phyloP scores from a whole-genome alignment of 768 basidiomycete species.

The Russula vinacea region DNA sequence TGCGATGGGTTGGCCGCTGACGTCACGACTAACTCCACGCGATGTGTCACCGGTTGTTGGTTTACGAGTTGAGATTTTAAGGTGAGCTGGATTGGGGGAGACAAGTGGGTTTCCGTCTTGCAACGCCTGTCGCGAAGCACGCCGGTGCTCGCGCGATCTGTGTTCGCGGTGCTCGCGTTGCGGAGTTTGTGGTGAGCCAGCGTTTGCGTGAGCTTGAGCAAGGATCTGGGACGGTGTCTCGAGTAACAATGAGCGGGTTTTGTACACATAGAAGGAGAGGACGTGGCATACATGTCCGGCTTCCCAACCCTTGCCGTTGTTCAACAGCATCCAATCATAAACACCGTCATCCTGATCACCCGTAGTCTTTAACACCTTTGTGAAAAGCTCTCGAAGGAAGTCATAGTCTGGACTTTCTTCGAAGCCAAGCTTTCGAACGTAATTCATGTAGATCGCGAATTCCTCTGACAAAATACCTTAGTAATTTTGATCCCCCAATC shows the following conservation, averaged over 20 bases:
- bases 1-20: constrained; percentile 63
- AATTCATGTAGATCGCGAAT: constrained; percentile 98
- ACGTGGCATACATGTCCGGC: constrained; percentile 63
- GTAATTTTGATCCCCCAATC: not conserved
- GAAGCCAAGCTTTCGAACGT: constrained; percentile 96
- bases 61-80: constrained; percentile 55
- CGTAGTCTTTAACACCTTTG: constrained; percentile 82
- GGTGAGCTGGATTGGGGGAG: constrained; percentile 62
- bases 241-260: constrained; percentile 14
- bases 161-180: constrained; percentile 56
- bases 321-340: constrained; percentile 96
- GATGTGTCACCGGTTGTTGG: constrained; percentile 46
- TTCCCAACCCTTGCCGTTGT: constrained; percentile 96
- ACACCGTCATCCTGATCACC: constrained; percentile 89
- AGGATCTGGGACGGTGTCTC: constrained; percentile 47
- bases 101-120: constrained; percentile 59
- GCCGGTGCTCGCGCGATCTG: constrained; percentile 47
- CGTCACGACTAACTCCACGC: constrained; percentile 49
- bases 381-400: constrained; percentile 91
- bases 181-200: constrained; percentile 51
- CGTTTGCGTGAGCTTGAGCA: constrained; percentile 54
- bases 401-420: constrained; percentile 98
- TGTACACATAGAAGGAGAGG: constrained; percentile 10
- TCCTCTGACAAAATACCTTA: constrained; percentile 60
- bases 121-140: constrained; percentile 49